Conservation (phyloP, 768 basidiomycete species). For the Mrakia frigida region DNA sequence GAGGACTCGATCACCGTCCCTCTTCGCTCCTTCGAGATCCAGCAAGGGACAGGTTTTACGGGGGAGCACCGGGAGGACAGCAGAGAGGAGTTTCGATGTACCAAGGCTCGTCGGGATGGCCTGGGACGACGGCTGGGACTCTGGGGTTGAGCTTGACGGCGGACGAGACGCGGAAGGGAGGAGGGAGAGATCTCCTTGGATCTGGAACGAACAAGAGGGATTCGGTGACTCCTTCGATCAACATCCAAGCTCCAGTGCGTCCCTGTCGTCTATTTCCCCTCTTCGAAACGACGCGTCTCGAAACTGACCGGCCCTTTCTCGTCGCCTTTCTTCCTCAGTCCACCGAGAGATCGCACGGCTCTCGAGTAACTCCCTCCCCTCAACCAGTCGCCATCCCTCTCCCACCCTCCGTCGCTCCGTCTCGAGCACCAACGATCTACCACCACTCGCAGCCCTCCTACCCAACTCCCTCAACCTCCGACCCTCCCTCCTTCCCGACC, state of each 20-base stretch:
- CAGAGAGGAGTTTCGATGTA: slow-evolving; percentile 1
- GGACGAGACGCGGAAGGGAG: background rate
- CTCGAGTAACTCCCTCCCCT: background rate
- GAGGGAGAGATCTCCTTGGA: background rate
- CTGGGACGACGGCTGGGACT: background rate
- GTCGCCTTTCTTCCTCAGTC: background rate
- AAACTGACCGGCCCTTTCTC: background rate
- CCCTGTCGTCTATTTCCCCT: no score
- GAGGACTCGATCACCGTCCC: background rate
- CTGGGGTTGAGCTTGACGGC: background rate
- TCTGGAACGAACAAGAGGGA: background rate
- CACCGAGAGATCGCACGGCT: background rate
- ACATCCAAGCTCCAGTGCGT: slow-evolving; percentile 4
- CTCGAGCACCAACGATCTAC: slow-evolving; percentile 6
- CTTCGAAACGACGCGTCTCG: background rate
- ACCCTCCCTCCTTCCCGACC: background rate
- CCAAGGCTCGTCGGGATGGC: background rate
- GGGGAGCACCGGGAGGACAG: background rate
- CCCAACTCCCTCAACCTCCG: background rate
- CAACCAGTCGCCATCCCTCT: background rate
- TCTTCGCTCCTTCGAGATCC: background rate
- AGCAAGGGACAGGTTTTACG: background rate
- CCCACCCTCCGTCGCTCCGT: background rate
- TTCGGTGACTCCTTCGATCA: background rate
- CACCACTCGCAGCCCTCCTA: background rate